Conservation (phyloP, 257 asterid species). For the Phtheirospermum japonicum region DNA sequence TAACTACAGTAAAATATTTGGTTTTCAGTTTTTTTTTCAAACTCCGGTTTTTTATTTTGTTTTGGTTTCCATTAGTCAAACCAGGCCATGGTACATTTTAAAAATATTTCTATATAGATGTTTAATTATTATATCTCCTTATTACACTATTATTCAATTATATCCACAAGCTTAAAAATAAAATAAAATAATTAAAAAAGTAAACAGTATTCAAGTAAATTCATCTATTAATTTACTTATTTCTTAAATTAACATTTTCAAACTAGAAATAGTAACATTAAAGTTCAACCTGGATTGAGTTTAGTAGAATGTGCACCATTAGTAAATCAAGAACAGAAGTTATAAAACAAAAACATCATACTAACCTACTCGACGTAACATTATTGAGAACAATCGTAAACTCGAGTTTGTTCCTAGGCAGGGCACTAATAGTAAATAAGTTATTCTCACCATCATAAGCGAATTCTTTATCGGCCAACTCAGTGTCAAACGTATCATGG, state of each 20-base stretch:
- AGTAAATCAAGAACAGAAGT: background rate
- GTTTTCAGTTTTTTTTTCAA: background rate
- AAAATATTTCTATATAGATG: too few relatives aligned
- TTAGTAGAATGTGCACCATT: too few relatives aligned
- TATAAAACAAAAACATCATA: background rate
- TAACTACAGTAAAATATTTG: background rate
- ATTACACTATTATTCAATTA: too few relatives aligned
- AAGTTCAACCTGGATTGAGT: background rate
- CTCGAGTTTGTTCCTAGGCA: constrained; percentile 80
- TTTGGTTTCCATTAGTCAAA: background rate
- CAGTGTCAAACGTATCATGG: constrained; percentile 63
- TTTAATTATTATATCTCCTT: too few relatives aligned
- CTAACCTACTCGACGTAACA: constrained; percentile 59
- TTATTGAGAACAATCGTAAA: constrained; percentile 79
- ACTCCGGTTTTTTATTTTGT: too few relatives aligned
- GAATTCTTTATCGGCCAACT: constrained; percentile 69
- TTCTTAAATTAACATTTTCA: too few relatives aligned
- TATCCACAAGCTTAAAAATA: too few relatives aligned
- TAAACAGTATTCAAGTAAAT: background rate
- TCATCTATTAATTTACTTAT: too few relatives aligned
- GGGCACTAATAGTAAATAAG: constrained; percentile 75
- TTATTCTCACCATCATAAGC: too few relatives aligned
- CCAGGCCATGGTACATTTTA: background rate
- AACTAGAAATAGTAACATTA: too few relatives aligned
- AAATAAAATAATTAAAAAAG: too few relatives aligned